Percentiles rank a stretch among this genome's conserved stretches.
phyloP scores from a whole-genome alignment of 75 land plant genomes.

The Chamaecyparis obtusa region DNA sequence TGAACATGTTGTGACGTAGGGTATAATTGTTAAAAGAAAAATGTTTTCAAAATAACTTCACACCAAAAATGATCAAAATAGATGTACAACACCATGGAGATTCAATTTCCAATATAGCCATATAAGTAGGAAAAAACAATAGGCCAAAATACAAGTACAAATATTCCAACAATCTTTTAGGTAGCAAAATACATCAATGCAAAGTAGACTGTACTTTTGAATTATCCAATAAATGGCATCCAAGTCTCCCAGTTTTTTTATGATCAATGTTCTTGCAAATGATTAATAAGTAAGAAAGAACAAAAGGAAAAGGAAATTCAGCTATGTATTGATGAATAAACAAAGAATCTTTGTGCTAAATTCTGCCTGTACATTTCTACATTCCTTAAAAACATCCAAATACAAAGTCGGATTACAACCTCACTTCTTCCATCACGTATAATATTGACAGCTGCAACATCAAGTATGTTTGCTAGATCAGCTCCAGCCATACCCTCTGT shows the following conservation, averaged over 20 bases:
- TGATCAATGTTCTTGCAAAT: background rate
- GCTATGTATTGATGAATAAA: background rate
- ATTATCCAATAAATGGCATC: background rate
- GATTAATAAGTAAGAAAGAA: background rate
- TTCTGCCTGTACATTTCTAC: background rate
- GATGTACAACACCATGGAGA: background rate
- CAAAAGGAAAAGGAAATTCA: background rate
- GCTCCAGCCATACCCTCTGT: constrained; percentile 98
- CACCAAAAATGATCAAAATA: background rate
- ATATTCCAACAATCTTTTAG: background rate
- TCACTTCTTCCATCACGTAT: constrained; percentile 87
- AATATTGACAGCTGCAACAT: constrained; percentile 78
- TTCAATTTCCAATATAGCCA: background rate
- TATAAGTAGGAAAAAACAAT: background rate
- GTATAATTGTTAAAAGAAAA: background rate
- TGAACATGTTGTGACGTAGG: too few species aligned
- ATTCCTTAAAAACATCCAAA: background rate
- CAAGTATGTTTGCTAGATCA: constrained; percentile 86
- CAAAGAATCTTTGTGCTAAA: background rate
- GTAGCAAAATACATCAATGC: background rate
- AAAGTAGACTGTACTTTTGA: background rate
- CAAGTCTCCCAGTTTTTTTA: background rate
- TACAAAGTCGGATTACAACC: constrained; percentile 35
- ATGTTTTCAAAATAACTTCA: background rate
- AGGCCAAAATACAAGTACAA: background rate